Conservation (phyloP, 768 basidiomycete species). For the Pleurotus sapidus region DNA sequence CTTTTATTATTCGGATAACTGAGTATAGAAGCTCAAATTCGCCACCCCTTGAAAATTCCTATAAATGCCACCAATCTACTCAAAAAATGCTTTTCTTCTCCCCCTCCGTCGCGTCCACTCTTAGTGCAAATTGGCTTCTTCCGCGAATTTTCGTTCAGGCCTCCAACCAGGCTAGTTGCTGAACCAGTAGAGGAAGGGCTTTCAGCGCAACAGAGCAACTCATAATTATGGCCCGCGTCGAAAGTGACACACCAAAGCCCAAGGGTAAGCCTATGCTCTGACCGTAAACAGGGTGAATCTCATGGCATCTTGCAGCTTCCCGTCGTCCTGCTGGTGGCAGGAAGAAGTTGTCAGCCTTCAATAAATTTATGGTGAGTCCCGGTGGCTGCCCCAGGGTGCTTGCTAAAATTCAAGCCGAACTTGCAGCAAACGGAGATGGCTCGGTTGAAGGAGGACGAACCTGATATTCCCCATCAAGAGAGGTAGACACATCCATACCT, state of each 20-base stretch:
- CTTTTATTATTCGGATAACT: background rate
- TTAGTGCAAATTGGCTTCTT: no score
- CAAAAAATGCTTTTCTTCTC: background rate
- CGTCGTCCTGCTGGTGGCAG: slow-evolving; percentile 47
- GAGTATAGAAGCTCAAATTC: background rate
- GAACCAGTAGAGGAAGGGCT: no score
- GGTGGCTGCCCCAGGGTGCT: background rate
- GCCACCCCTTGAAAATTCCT: background rate
- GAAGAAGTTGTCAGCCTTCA: slow-evolving; percentile 72
- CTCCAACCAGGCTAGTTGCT: no score
- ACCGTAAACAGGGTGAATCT: slow-evolving; percentile 16
- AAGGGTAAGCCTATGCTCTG: slow-evolving; percentile 44
- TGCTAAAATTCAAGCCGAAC: background rate
- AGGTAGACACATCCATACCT: slow-evolving; percentile 41
- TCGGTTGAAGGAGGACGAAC: slow-evolving; percentile 73
- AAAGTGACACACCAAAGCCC: slow-evolving; percentile 42
- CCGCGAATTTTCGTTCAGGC: no score
- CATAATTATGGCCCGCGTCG: slow-evolving; percentile 27
- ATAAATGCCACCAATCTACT: slow-evolving; percentile 3
- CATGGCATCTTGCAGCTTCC: slow-evolving; percentile 35
- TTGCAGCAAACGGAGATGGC: slow-evolving; percentile 71
- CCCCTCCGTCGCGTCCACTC: background rate
- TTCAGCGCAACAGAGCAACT: slow-evolving; percentile 25
- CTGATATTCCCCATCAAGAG: slow-evolving; percentile 69
- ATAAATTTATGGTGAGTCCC: slow-evolving; percentile 61